These are phyloP conservation scores for Aspergillus jensenii DNA, from an alignment of 2,329 filamentous ascomycete species.

Conservation along the genomic window DNA sequence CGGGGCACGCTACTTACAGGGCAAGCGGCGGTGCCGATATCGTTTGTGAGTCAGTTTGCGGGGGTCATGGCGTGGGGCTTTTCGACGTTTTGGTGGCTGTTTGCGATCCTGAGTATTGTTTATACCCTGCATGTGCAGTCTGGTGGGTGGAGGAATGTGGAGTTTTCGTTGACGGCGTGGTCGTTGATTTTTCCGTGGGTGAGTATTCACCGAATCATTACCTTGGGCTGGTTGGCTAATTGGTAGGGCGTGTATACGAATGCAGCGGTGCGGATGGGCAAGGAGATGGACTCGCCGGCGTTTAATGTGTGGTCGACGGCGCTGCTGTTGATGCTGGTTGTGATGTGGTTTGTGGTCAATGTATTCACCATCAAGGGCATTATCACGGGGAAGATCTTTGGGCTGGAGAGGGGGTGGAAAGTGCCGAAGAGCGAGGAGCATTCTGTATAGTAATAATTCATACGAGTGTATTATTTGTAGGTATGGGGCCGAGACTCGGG, in stretches of 20 bases:
- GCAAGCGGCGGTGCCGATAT: conserved; percentile 32
- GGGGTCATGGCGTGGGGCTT: conserved; percentile 43
- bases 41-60: conserved; percentile 35
- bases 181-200: conserved; percentile 43
- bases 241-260: conserved; percentile 42
- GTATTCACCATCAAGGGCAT: conserved; percentile 33
- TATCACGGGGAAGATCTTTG: conserved; percentile 30
- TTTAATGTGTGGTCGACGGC: conserved; percentile 41
- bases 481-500: neutral
- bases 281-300: conserved; percentile 38
- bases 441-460: neutral
- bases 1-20: conserved; percentile 34
- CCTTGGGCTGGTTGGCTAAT: too few relatives aligned
- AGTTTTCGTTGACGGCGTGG: conserved; percentile 36
- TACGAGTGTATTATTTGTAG: neutral
- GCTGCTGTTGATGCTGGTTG: conserved; percentile 35
- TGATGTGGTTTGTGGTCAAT: conserved; percentile 33
- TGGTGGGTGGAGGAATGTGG: conserved; percentile 19
- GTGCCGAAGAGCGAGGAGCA: neutral
- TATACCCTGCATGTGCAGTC: conserved; percentile 26
- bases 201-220: too few relatives aligned
- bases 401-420: conserved; percentile 29
- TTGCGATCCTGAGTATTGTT: conserved; percentile 37
- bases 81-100: conserved; percentile 45
- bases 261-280: conserved; percentile 38